Evolutionary conservation across 2,329 filamentous ascomycete genomes (phyloP).

Genomic region (Talaromyces sp.): DNA sequence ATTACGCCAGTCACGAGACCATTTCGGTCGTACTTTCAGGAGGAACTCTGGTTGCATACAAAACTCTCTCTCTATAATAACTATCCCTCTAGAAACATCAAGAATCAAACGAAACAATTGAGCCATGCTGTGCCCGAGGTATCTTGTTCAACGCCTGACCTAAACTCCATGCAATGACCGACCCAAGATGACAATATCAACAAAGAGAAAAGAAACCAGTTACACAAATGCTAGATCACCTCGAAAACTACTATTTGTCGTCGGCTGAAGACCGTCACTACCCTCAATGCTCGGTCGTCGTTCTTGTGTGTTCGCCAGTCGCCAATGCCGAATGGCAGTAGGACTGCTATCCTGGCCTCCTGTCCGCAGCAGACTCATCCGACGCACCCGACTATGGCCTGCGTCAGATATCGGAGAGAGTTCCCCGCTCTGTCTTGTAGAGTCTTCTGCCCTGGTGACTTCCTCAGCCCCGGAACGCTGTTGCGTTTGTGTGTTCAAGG

Average conservation of each 20-base stretch:
- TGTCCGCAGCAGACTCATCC: conserved; percentile 24
- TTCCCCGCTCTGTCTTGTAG: background rate
- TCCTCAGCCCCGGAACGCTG: conserved; percentile 15
- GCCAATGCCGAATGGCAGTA: conserved; percentile 20
- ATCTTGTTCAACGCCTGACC: conserved; percentile 11
- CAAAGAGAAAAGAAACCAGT: background rate
- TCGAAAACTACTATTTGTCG: conserved; percentile 25
- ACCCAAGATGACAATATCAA: background rate
- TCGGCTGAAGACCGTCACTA: conserved; percentile 20
- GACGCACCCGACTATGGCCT: conserved; percentile 18
- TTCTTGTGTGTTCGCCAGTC: conserved; percentile 21
- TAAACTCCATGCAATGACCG: conserved; percentile 1
- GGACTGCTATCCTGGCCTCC: conserved; percentile 22
- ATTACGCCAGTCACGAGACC: background rate
- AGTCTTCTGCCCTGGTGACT: conserved; percentile 1
- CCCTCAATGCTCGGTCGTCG: conserved; percentile 22
- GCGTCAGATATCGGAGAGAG: conserved; percentile 5
- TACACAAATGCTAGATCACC: conserved; percentile 33
- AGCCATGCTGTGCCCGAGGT: conserved; percentile 5
- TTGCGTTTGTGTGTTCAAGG: conserved; percentile 20
- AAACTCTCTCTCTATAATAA: background rate
- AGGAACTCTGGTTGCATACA: background rate
- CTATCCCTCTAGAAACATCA: background rate
- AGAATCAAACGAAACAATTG: background rate
- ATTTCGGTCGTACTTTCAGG: background rate